Base-by-base conservation (phyloP, 371 early-diverging fungal genomes). In the Nematocida sp. region DNA sequence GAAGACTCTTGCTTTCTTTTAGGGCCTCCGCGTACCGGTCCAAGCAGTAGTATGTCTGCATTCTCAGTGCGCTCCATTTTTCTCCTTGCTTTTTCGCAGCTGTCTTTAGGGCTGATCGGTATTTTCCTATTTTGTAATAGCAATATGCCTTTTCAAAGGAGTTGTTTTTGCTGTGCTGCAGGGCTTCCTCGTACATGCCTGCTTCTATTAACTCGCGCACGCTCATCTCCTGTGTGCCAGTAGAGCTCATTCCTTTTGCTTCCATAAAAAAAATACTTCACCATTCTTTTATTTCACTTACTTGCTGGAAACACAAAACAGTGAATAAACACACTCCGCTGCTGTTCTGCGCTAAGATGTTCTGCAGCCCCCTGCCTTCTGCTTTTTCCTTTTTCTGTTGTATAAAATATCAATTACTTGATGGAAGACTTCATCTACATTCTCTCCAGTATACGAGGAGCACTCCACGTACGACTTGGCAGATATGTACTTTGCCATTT, bases 381-480 rank as follows among this genome's bases (percentile, higher is more conserved):
- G 42, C 25, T 23, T 65, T 57, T 67, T 63, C 38, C 60, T 50
- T 55, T 49, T 77, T 80, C 57, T 55, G 38, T 76, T 64, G 2
- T 75, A 54, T 40, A 77, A 65, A 38, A 79, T 66, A 13, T 80
- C 65, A 11, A 93, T 94, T 42, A 93, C 94, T 80, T 92, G 91
- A 82, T 95, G 94, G 87, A 95, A 95, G 65, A 95, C 94, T 80
- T 95, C 93, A 84, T 93, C 92, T 66, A 97, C 85, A 2, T 95
- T 94, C 80, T 89, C 88, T 81, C 93, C 95, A 36, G 93, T 93
- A 78, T 93, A 83, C 28, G 95, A 93, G 59, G 93, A 93, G 80
- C 95, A 95, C 80, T 95, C 95, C 51, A 95, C 89, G 82, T 94
- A 95, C 84, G 92, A 92, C 77, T 92, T 90, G 13, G 94, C 95